Conservation (phyloP, 2,329 filamentous ascomycete species). For the Claviceps pusilla region DNA sequence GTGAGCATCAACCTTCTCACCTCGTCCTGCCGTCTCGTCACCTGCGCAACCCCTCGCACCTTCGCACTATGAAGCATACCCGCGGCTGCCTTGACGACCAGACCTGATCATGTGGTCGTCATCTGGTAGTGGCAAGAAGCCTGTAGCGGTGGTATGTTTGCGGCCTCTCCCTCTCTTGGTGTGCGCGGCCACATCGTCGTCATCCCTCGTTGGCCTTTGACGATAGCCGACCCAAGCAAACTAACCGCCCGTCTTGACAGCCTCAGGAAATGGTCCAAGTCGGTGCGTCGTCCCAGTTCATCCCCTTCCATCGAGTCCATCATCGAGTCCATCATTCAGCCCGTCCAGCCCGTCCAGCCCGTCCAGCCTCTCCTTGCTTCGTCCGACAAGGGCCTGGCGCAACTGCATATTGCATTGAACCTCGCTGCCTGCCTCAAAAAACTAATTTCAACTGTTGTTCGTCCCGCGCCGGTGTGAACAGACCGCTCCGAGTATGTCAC, state of each 20-base stretch:
- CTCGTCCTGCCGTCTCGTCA: not conserved
- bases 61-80: slow-evolving; percentile 18
- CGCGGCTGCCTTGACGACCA: slow-evolving; percentile 13
- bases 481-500: slow-evolving; percentile 48
- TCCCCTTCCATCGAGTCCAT: not conserved
- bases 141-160: slow-evolving; percentile 50
- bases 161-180: not conserved
- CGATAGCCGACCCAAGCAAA: not conserved
- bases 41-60: slow-evolving; percentile 5
- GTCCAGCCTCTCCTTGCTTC: not conserved
- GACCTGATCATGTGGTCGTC: slow-evolving; percentile 45
- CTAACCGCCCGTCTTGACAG: slow-evolving; percentile 22
- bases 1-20: not conserved
- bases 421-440: not conserved
- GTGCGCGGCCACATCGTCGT: not conserved
- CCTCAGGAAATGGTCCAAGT: slow-evolving; percentile 98
- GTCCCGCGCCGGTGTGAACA: slow-evolving; percentile 15
- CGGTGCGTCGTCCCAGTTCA: slow-evolving; percentile 43
- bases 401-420: too few relatives aligned
- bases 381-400: not conserved
- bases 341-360: not conserved
- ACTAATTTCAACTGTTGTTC: slow-evolving; percentile 5
- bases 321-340: too few relatives aligned
- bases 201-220: not conserved
- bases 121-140: slow-evolving; percentile 53